These are phyloP conservation scores for Lactarius sanguifluus DNA, from an alignment of 768 basidiomycete species.

Conservation along the genomic window DNA sequence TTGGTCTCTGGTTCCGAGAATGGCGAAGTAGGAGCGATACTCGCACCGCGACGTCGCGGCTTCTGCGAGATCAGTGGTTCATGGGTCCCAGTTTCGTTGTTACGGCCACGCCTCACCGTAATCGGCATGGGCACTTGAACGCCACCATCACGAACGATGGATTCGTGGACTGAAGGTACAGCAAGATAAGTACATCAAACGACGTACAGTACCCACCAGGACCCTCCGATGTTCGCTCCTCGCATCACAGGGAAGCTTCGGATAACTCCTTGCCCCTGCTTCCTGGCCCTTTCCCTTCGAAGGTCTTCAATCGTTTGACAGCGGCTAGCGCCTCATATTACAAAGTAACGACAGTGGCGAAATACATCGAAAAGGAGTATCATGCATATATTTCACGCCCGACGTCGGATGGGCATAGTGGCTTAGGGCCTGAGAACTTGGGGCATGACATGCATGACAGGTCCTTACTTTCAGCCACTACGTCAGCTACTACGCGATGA, in stretches of 20 bases:
- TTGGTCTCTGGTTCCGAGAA: conserved; percentile 4
- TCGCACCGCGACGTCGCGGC: conserved; percentile 8
- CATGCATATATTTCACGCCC: not conserved
- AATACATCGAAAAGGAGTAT: not conserved
- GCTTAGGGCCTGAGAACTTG: not conserved
- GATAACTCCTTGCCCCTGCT: not conserved
- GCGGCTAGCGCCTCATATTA: conserved; percentile 1
- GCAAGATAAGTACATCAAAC: not conserved
- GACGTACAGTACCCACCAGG: not conserved
- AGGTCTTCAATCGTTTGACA: not conserved
- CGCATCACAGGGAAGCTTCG: not conserved
- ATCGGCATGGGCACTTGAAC: conserved; percentile 7
- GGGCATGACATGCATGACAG: not conserved
- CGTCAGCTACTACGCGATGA: not conserved
- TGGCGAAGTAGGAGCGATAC: not conserved
- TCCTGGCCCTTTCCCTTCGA: not conserved
- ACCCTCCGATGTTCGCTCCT: conserved; percentile 7
- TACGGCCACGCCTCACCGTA: conserved; percentile 15
- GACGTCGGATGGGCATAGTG: not conserved
- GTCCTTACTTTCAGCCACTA: not conserved
- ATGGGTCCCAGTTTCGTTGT: not conserved
- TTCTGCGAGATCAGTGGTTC: not conserved
- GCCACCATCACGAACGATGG: conserved; percentile 10
- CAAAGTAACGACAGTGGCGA: not conserved
- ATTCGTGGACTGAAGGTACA: not conserved